Conservation (phyloP, 768 basidiomycete genomes). For the Dioszegia crocea region DNA sequence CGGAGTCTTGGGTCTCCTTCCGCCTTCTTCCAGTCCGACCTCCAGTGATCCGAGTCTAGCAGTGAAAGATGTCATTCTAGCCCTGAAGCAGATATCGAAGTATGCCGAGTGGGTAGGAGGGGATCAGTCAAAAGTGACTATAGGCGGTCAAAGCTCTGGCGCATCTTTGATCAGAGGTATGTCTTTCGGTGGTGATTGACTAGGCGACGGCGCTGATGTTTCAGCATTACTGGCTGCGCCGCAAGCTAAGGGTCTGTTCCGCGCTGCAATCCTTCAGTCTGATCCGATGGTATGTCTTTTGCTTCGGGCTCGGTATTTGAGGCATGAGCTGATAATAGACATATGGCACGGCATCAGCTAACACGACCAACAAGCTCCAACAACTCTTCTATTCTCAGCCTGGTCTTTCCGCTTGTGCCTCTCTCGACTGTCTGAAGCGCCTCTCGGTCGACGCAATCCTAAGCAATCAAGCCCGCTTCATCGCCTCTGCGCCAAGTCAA, state of each 20-base stretch:
- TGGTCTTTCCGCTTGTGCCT: slow-evolving; percentile 43
- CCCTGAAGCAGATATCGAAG: slow-evolving; percentile 61
- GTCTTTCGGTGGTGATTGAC: slow-evolving; percentile 4
- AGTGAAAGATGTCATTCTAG: slow-evolving; percentile 58
- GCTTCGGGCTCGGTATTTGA: background rate
- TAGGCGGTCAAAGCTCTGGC: slow-evolving; percentile 80
- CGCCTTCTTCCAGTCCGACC: slow-evolving; percentile 52
- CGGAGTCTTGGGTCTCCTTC: slow-evolving; percentile 62
- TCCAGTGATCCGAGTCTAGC: slow-evolving; percentile 54
- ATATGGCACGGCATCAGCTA: slow-evolving; percentile 63
- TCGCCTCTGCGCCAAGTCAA: slow-evolving; percentile 10
- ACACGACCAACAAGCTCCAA: slow-evolving; percentile 59
- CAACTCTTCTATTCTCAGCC: slow-evolving; percentile 39
- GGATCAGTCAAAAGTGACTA: slow-evolving; percentile 57
- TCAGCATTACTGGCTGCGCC: slow-evolving; percentile 66
- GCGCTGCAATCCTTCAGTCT: slow-evolving; percentile 74
- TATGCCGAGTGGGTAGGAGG: slow-evolving; percentile 65
- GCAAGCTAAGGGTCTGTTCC: slow-evolving; percentile 67
- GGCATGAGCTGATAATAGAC: slow-evolving; percentile 53
- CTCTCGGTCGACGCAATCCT: slow-evolving; percentile 59
- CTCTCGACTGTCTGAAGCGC: slow-evolving; percentile 57
- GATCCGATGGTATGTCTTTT: slow-evolving; percentile 68
- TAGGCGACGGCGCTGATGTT: background rate
- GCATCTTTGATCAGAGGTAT: slow-evolving; percentile 65
- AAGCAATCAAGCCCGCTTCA: slow-evolving; percentile 52